phyloP scores from a whole-genome alignment of 1,284 basidiomycete species.

The Neotropicomus parvogracilis region DNA sequence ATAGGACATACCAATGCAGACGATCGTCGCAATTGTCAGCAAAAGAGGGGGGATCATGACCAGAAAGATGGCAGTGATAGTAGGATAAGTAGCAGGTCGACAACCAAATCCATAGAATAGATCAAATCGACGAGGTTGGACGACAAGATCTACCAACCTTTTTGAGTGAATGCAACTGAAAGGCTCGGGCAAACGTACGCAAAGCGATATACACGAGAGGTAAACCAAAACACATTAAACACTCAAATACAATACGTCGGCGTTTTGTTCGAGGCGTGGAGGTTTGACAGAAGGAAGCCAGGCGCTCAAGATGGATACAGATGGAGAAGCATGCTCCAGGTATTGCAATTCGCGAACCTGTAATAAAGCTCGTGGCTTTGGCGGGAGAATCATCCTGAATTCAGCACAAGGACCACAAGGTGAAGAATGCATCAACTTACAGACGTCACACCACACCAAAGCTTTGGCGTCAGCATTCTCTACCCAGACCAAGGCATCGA shows the following conservation, averaged over 20 bases:
- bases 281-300: constrained; percentile 26
- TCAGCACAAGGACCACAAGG: constrained; percentile 1
- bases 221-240: constrained; percentile 48
- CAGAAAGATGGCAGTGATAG: constrained; percentile 48
- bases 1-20: constrained; percentile 39
- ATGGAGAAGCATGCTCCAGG: constrained; percentile 52
- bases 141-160: constrained; percentile 50
- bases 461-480: constrained; percentile 18
- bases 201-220: constrained; percentile 56
- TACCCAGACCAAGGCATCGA: constrained; percentile 34
- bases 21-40: constrained; percentile 41
- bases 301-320: constrained; percentile 31
- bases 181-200: constrained; percentile 42
- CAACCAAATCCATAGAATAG: constrained; percentile 64
- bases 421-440: constrained; percentile 23
- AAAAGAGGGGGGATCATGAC: constrained; percentile 57
- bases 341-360: constrained; percentile 43
- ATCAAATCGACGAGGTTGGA: constrained; percentile 70
- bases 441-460: constrained; percentile 36
- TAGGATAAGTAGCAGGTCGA: constrained; percentile 53
- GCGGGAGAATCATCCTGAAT: background rate
- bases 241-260: constrained; percentile 43
- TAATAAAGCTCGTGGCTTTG: constrained; percentile 47
- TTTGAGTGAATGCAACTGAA: background rate
- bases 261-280: constrained; percentile 28